Base-by-base conservation (phyloP, 148 eudicot genomes). In the Pharnaceum exiguum region DNA sequence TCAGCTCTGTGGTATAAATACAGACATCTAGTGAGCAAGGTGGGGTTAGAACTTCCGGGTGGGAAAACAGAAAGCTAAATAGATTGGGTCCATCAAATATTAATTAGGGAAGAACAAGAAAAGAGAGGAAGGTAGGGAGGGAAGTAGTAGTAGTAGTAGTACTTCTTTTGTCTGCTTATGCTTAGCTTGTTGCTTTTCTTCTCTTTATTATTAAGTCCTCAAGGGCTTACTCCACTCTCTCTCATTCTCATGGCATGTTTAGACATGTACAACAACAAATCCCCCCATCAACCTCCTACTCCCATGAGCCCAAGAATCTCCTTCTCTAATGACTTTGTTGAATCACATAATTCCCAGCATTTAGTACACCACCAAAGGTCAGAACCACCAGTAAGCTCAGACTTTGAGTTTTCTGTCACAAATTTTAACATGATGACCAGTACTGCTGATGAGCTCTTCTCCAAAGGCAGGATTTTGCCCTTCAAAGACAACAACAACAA, bases 241-340 rank as follows among this genome's bases (percentile, higher is more conserved):
- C 7, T 47, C 13, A 25, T 32, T 35, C 61, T 62, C 71, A 89
- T 81, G 89, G 85, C 84, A 77, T 84, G 83, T 69, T 75, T 82
- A 65, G 80, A 84, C 54, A 87, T 88, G 91, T 84, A 73, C 74
- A 77, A 72, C 57, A 56, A 70, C 63, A 30, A 65, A 10, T 5
- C 59, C 2, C 35, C 11, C 26, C 44, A 31, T 30, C 44, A 27
- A 27, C 70, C 62, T 40, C 45, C 71, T 16, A 55, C 71, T 39
- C 71, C 76, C 9, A 76, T 78, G 79, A 89, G 89, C 79, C 97
- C 97, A 0, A 70, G 97, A 66, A 90, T 90, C 66, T 90, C 97
- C 10, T 90, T 90, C 75, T 90, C 97, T 1, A 82, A 84, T 69
- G 97, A 90, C 67, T 90, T 90, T 48, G 87, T 62, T 2, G 97